Evolutionary conservation across 805 yeast genomes (phyloP).

Genomic region (Monosporozyma yasuniensis): DNA sequence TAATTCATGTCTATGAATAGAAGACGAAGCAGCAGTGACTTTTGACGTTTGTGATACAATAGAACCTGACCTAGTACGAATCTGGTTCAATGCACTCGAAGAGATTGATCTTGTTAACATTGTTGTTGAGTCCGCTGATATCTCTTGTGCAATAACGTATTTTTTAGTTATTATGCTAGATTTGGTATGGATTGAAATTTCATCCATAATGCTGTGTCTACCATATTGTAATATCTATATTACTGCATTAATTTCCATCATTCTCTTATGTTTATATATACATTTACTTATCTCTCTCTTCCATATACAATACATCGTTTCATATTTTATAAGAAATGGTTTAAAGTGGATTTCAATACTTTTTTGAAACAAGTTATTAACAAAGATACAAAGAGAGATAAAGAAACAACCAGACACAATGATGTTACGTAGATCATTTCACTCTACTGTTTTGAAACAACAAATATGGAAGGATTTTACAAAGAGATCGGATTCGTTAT

Average conservation of each 20-base stretch:
- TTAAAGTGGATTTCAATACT: not conserved
- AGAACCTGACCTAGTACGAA: constrained; percentile 1
- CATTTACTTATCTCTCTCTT: not conserved
- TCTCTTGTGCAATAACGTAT: constrained; percentile 1
- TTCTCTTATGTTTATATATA: constrained; percentile 1
- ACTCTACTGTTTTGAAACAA: not conserved
- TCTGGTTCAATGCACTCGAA: constrained; percentile 2
- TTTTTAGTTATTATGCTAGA: not conserved
- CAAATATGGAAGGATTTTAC: constrained; percentile 27
- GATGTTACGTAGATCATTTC: not conserved
- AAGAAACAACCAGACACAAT: not conserved
- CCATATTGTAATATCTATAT: not conserved
- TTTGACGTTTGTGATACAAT: not conserved
- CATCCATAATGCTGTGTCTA: constrained; percentile 7
- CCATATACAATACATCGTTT: not conserved
- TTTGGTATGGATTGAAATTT: constrained; percentile 19
- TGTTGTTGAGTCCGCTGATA: not conserved
- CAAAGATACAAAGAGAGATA: not conserved
- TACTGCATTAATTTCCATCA: not conserved
- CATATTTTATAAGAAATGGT: not conserved
- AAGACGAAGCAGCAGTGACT: not conserved
- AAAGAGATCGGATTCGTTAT: constrained; percentile 22
- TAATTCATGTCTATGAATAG: not conserved
- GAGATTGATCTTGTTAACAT: constrained; percentile 6
- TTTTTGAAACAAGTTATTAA: not conserved